Conservation (phyloP, 1,284 basidiomycete species). For the Abortiporus biennis region DNA sequence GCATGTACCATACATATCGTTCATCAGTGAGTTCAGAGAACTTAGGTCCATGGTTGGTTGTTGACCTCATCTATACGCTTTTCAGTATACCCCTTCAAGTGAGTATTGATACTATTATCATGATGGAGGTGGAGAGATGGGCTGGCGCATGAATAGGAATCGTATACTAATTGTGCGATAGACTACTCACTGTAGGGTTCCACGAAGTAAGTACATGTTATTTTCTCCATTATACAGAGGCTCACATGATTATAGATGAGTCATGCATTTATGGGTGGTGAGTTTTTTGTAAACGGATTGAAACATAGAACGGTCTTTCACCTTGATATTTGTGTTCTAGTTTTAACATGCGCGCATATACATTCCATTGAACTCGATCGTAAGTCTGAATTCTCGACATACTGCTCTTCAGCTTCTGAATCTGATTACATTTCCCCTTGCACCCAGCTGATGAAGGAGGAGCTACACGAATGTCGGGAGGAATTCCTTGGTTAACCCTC, state of each 20-base stretch:
- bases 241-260: constrained; percentile 58
- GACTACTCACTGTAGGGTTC: constrained; percentile 81
- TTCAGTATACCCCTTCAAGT: constrained; percentile 91
- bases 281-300: constrained; percentile 7
- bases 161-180: constrained; percentile 23
- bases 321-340: constrained; percentile 9
- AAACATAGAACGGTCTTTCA: neutral
- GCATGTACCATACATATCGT: constrained; percentile 72
- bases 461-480: constrained; percentile 89
- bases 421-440: constrained; percentile 18
- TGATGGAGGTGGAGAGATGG: too few relatives aligned
- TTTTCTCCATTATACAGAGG: constrained; percentile 9
- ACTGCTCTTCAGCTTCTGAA: too few relatives aligned
- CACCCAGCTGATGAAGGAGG: constrained; percentile 89
- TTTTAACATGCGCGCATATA: constrained; percentile 89
- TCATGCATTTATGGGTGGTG: constrained; percentile 49
- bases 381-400: too few relatives aligned
- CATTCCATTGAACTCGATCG: constrained; percentile 85
- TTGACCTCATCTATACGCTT: neutral
- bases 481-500: constrained; percentile 79
- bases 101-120: constrained; percentile 25
- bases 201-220: constrained; percentile 60
- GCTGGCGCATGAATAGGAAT: too few relatives aligned
- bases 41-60: constrained; percentile 3
- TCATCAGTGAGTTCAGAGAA: constrained; percentile 51